Base-by-base conservation (phyloP, 2,329 filamentous ascomycete species). In the Allantophomopsis cytisporea region DNA sequence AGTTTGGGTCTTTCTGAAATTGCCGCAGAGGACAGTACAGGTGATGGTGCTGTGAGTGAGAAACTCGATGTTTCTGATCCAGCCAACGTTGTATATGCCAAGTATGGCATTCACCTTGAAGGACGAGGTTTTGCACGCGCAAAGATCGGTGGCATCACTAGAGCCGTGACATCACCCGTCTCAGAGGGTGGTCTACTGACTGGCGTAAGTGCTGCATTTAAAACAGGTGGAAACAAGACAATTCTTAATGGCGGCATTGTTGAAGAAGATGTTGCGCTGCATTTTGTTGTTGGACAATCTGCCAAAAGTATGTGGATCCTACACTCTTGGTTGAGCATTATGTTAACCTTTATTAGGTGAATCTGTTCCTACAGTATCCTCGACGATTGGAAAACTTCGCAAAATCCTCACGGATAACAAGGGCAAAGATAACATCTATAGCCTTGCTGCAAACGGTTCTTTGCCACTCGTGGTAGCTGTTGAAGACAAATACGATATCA, bases 1-100 rank as follows among this genome's bases (percentile, higher is more conserved):
- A 49, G 53, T 7, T 59, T 75, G 2, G 71, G 71, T 1, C 54
- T 74, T 4, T 51, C 56, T 10, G 71, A 74, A 47, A 73, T 74
- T 32, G 49, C 54, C 15, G 55, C 52, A 1, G 64, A 68, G 38
- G 44, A 47, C 1, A 54, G 52, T 16, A 71, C 71, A 0, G 57
- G 62, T 2, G 69, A 75, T 46, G 71, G 71, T 12, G 41, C 44
- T 4, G 55, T 59, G 8, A 54, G 54, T 14, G 47, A 58, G 12
- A 43, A 46, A 16, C 40, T 46, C 28, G 49, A 51, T 21, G 37
- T 44, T 3, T 41, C 47, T 14, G 45, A 60, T 35, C 48, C 56
- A 0, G 50, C 54, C 7, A 55, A 50, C 41, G 45, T 61, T 4
- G 47, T 51, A 5, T 59, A 58, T 40, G 62, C 61, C 6, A 64